Evolutionary conservation across 2,329 filamentous ascomycete genomes (phyloP).

Genomic region (Alternaria solani): DNA sequence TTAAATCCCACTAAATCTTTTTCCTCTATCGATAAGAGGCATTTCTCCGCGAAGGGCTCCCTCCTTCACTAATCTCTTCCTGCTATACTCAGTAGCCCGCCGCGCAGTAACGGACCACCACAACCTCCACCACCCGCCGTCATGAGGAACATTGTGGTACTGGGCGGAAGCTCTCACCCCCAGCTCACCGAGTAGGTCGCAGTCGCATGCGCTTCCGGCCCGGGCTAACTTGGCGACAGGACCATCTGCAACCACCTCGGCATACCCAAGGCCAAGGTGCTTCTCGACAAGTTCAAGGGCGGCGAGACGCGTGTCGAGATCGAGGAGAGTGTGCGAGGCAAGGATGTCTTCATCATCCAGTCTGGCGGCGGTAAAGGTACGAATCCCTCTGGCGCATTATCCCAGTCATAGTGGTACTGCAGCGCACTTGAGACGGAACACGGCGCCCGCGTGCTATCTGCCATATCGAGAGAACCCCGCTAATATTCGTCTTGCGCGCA

Average conservation of each 20-base stretch:
- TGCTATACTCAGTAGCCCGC: slow-evolving; percentile 14
- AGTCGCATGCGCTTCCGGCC: not conserved
- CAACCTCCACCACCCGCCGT: slow-evolving; percentile 58
- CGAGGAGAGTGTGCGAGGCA: slow-evolving; percentile 92
- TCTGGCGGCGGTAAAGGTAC: slow-evolving; percentile 78
- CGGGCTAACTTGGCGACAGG: slow-evolving; percentile 25
- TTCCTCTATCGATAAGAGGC: slow-evolving; percentile 15
- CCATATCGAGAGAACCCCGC: slow-evolving; percentile 16
- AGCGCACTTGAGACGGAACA: slow-evolving; percentile 1
- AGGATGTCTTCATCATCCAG: slow-evolving; percentile 97
- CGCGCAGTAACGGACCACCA: slow-evolving; percentile 11
- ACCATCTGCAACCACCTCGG: slow-evolving; percentile 88
- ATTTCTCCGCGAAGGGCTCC: slow-evolving; percentile 13
- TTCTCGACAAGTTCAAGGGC: slow-evolving; percentile 90
- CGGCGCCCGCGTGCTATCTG: not conserved
- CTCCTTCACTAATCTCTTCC: slow-evolving; percentile 10
- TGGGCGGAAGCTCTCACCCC: slow-evolving; percentile 93
- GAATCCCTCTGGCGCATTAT: slow-evolving; percentile 3
- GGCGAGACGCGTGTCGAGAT: slow-evolving; percentile 97
- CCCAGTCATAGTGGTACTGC: slow-evolving; percentile 5
- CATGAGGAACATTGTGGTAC: slow-evolving; percentile 94
- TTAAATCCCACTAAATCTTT: slow-evolving; percentile 10
- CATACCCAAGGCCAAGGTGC: slow-evolving; percentile 82
- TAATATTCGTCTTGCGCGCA: slow-evolving; percentile 27
- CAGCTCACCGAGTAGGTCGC: slow-evolving; percentile 71